Percentiles rank a stretch among this genome's conserved stretches.
Evolutionary conservation across 257 asterid species (phyloP).

Genomic region (Solanum piurae): DNA sequence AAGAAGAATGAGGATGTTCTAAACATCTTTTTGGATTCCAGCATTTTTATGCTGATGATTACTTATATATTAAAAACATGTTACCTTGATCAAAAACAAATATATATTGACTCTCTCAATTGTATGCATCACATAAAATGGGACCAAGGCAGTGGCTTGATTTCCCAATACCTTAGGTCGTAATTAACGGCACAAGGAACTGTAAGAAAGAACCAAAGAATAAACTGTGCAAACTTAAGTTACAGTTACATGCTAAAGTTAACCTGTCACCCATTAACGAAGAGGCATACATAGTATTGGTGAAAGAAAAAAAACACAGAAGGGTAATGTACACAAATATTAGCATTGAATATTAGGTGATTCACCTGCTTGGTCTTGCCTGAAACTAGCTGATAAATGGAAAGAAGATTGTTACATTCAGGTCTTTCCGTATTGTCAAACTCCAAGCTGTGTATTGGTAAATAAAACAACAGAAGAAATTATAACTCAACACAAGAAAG

Average conservation of each 20-base stretch:
- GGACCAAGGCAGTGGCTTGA: not conserved
- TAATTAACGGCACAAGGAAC: not conserved
- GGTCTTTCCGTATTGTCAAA: conserved; percentile 92
- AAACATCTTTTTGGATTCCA: not conserved
- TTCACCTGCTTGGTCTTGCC: conserved; percentile 85
- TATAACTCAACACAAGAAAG: conserved; percentile 2
- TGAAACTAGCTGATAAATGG: conserved; percentile 77
- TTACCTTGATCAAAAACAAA: not conserved
- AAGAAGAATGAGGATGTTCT: not conserved
- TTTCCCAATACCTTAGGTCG: not conserved
- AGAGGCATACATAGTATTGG: not conserved
- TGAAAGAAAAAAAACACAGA: not conserved
- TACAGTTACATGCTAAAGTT: not conserved
- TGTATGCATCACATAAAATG: not conserved
- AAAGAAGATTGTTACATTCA: conserved; percentile 87
- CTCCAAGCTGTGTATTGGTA: conserved; percentile 55
- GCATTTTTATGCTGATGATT: not conserved
- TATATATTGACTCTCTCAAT: not conserved
- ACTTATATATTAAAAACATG: not conserved
- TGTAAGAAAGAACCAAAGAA: not conserved
- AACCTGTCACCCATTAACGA: not conserved
- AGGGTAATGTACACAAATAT: not conserved
- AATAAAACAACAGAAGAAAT: not conserved
- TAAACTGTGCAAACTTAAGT: not conserved
- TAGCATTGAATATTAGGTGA: not conserved